Evolutionary conservation across 169 alveolate genomes (phyloP).

Genomic region (Eimeria sp.): DNA sequence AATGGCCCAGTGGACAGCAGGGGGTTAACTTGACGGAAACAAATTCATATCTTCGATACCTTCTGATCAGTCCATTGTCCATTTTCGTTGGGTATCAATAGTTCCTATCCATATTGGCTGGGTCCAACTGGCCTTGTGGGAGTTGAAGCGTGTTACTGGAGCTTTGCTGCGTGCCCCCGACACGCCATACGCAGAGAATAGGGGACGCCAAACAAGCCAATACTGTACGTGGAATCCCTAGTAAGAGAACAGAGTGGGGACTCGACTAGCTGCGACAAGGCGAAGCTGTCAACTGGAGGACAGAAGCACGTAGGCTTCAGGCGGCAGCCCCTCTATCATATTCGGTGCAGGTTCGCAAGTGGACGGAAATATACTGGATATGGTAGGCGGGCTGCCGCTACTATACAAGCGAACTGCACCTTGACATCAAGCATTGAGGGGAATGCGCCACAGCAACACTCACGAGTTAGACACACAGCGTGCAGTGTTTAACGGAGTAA

Average conservation of each 20-base stretch:
- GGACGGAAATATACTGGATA: neutral
- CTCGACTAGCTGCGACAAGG: neutral
- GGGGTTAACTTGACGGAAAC: neutral
- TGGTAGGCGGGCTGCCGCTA: neutral
- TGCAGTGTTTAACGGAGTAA: neutral
- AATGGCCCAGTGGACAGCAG: slow-evolving; percentile 9
- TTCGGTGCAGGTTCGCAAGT: neutral
- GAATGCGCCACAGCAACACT: neutral
- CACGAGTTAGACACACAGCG: neutral
- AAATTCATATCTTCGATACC: neutral
- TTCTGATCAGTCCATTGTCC: neutral
- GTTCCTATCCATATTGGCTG: neutral
- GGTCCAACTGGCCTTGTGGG: neutral
- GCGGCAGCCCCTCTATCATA: no score
- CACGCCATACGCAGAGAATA: neutral
- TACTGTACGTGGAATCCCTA: neutral
- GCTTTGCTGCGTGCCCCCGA: neutral
- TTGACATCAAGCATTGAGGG: neutral
- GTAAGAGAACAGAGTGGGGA: neutral
- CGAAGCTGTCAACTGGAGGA: neutral
- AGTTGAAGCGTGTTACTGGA: neutral
- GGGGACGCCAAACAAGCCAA: neutral
- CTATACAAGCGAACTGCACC: neutral
- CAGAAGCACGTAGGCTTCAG: neutral
- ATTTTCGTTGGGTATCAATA: neutral